Evolutionary conservation across 768 basidiomycete species (phyloP), one percentile per base, ranked within the genome.

Genomic region (Sutorius australiensis): DNA sequence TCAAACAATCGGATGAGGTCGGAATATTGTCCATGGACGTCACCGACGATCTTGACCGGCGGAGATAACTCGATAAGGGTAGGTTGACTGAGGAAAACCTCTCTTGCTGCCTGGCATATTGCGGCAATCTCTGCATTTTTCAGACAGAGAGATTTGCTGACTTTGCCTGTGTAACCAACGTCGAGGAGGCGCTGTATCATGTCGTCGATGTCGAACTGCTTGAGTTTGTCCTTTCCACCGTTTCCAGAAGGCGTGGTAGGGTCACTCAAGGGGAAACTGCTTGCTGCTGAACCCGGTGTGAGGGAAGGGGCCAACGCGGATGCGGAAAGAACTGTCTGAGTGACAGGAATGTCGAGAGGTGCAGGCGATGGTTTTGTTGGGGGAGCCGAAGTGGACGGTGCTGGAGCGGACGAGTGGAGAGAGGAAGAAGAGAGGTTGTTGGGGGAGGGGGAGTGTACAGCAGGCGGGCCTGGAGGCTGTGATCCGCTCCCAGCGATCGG

Each of bases 1-100:
- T 98, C 97, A 64, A 99, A 99, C 42, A 99, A 74, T 48, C 97
- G 88, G 63, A 98, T 98, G 63, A 99, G 85, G 78, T 99, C 97
- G 46, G 91, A 92, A 72, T 98, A 99, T 75, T 99, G 97, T 7
- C 97, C 97, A 66, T 99, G 97, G 6, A 98, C 95, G 72, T 99
- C 97, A 27, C 97, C 97, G 16, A 98, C 97, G 58, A 99, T 98
- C 80, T 98, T 99, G 61, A 99, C 97, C 27, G 97, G 95, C 9
- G 97, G 97, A 6, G 89, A 92, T 46, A 99, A 81, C 72, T 99
- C 97, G 66, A 99, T 87, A 60, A 99, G 84, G 4, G 95, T 98
- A 9, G 97, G 97, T 68, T 99, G 97, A 66, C 81, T 84, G 57
- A 99, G 84, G 67, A 98, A 95, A 44, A 98, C 90, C 59, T 98